Conservation (phyloP, 352 stramenopile genomes). For the Phytophthora sp. region DNA sequence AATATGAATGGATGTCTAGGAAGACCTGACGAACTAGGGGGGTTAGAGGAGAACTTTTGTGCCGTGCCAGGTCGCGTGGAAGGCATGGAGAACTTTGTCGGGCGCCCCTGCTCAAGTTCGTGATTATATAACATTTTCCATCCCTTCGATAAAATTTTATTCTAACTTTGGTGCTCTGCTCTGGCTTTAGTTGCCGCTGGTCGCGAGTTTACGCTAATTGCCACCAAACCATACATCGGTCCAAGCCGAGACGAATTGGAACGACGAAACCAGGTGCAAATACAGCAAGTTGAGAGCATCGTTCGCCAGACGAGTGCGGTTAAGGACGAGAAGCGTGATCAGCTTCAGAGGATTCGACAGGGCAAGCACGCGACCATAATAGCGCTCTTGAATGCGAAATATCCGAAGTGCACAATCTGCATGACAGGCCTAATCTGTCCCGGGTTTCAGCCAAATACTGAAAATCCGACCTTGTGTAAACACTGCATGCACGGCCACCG, state of each 20-base stretch:
- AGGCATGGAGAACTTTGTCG: slow-evolving; percentile 72
- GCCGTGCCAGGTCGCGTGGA: slow-evolving; percentile 79
- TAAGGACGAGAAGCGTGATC: slow-evolving; percentile 42
- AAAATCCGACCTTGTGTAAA: slow-evolving; percentile 76
- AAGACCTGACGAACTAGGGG: slow-evolving; percentile 65
- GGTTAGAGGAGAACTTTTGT: slow-evolving; percentile 83
- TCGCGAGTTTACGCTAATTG: slow-evolving; percentile 92
- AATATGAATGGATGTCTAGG: slow-evolving; percentile 93
- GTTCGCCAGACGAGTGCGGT: slow-evolving; percentile 56
- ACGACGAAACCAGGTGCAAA: slow-evolving; percentile 44
- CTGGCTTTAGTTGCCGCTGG: slow-evolving; percentile 80
- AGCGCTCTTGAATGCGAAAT: slow-evolving; percentile 57
- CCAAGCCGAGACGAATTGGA: slow-evolving; percentile 75
- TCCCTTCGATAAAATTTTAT: not conserved
- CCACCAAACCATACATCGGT: slow-evolving; percentile 94
- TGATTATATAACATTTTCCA: not conserved
- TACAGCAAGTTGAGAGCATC: slow-evolving; percentile 52
- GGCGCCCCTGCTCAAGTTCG: slow-evolving; percentile 73
- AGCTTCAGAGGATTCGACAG: slow-evolving; percentile 54
- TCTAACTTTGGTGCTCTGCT: not conserved
- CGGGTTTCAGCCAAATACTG: slow-evolving; percentile 69
- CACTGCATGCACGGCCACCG: slow-evolving; percentile 79
- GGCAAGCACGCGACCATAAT: slow-evolving; percentile 53
- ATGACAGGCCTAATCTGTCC: slow-evolving; percentile 69
- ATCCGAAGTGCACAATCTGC: slow-evolving; percentile 73